Evolutionary conservation across 768 basidiomycete genomes (phyloP).

Genomic region (Amanita jacksonii): DNA sequence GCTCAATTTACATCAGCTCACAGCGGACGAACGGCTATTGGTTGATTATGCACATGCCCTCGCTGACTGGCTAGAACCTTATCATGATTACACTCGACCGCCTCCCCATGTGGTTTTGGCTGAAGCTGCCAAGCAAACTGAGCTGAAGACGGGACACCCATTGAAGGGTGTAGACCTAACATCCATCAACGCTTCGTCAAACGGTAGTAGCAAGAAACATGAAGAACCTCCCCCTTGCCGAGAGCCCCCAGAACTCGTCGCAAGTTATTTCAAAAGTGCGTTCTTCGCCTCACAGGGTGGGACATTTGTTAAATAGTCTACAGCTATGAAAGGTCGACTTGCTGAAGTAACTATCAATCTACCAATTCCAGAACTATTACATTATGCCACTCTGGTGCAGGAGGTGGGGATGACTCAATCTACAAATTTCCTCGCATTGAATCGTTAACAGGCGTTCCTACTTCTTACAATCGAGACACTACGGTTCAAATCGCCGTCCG

Average conservation of each 20-base stretch:
- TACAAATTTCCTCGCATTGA: constrained; percentile 2
- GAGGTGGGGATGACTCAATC: constrained; percentile 36
- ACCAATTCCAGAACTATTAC: constrained; percentile 51
- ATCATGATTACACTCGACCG: constrained; percentile 67
- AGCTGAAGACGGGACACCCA: constrained; percentile 61
- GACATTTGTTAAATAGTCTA: no score
- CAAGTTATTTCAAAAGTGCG: constrained; percentile 54
- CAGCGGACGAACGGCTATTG: constrained; percentile 49
- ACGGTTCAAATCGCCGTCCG: constrained; percentile 62
- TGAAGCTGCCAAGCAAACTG: constrained; percentile 64
- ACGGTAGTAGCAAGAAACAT: constrained; percentile 53
- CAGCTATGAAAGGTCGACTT: constrained; percentile 52
- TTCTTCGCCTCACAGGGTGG: neutral
- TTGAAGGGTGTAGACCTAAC: constrained; percentile 52
- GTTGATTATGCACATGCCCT: constrained; percentile 52
- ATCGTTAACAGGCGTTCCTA: constrained; percentile 53
- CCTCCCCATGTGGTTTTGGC: constrained; percentile 61
- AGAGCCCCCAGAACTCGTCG: constrained; percentile 47
- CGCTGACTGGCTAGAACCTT: constrained; percentile 68
- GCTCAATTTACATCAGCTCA: constrained; percentile 37
- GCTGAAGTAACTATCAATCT: constrained; percentile 28
- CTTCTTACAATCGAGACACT: constrained; percentile 59
- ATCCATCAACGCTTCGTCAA: constrained; percentile 27
- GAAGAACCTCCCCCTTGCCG: constrained; percentile 61
- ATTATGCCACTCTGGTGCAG: constrained; percentile 64